Evolutionary conservation across 2,329 filamentous ascomycete species (phyloP), one percentile per base, ranked within the genome.

Genomic region (Neurospora crassa): DNA sequence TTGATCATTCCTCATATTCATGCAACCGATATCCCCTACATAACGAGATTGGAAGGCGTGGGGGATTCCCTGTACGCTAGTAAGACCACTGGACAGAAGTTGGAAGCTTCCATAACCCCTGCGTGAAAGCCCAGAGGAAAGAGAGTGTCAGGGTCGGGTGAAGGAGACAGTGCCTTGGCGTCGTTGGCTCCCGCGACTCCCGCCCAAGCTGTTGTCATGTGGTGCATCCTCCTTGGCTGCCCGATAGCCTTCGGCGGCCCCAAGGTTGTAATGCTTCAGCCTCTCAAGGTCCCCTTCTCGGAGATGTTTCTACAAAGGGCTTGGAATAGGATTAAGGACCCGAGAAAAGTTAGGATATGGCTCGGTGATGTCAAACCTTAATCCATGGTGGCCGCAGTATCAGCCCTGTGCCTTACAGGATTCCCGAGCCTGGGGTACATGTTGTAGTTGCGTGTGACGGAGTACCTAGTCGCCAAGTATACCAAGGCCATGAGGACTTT

Each of bases 261-360:
- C 73, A 71, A 72, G 74, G 71, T 72, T 71, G 71, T 70, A 71
- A 72, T 73, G 74, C 73, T 73, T 74, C 72, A 74, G 69, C 67
- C 29, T 34, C 70, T 68, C 53, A 34, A 29, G 53, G 53, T 63
- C 53, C 53, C 53, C 29, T 37, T 34, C 68, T 73, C 75, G 75
- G 75, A 74, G 71, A 69, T 76, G 71, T 73, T 76, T 74, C 75
- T 76, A 73, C 74, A 76, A 76, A 59, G 37, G 75, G 75, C 63
- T 72, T 75, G 74, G 74, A 70, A 72, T 68, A 16, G 29, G 53
- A 37, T 63, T 63, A 16, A 63, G 53, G 53, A 63, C 18, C 53
- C 29, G 53, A 63, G 12, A 63, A 63, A 59, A 37, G 29, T 37
- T 63, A 16, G 53, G 53, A 63, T 63, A 63, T 37, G 53, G 29